Evolutionary conservation across 2,329 filamentous ascomycete genomes (phyloP).

Genomic region (Dactylellina parvicollis): DNA sequence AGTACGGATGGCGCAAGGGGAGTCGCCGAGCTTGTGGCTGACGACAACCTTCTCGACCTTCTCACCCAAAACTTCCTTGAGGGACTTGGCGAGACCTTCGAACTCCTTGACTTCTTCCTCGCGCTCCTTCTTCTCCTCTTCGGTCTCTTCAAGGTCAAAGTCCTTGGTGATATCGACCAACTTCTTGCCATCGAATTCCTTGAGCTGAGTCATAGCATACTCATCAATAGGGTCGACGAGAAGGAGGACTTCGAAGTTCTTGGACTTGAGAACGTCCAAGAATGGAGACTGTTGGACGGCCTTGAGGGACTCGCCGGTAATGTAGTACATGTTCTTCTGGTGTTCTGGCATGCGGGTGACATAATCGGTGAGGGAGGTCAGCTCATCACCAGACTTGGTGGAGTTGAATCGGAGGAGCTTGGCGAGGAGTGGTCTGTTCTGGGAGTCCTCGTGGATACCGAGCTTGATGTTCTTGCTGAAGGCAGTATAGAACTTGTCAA

Average conservation of each 20-base stretch:
- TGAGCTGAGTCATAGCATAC: slow-evolving; percentile 99
- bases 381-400: slow-evolving; percentile 97
- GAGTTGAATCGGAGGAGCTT: slow-evolving; percentile 99
- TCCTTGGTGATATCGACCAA: slow-evolving; percentile 99
- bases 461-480: slow-evolving; percentile 99
- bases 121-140: slow-evolving; percentile 96
- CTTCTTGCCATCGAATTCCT: slow-evolving; percentile 99
- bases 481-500: slow-evolving; percentile 99
- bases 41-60: slow-evolving; percentile 99
- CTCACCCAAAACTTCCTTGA: slow-evolving; percentile 99
- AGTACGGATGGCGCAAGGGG: slow-evolving; percentile 98
- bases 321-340: slow-evolving; percentile 99
- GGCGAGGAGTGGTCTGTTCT: slow-evolving; percentile 91
- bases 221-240: slow-evolving; percentile 98
- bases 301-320: slow-evolving; percentile 99
- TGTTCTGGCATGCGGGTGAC: slow-evolving; percentile 99
- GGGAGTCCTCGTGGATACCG: slow-evolving; percentile 98
- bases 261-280: slow-evolving; percentile 97
- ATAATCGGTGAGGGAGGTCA: slow-evolving; percentile 95
- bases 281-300: slow-evolving; percentile 98
- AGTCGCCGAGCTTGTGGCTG: slow-evolving; percentile 92
- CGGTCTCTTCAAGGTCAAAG: slow-evolving; percentile 99
- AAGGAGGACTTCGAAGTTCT: slow-evolving; percentile 99
- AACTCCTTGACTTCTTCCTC: slow-evolving; percentile 99
- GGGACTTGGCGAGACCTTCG: slow-evolving; percentile 90